phyloP scores from a whole-genome alignment of 345 rosid genomes.

The Murraya paniculata region DNA sequence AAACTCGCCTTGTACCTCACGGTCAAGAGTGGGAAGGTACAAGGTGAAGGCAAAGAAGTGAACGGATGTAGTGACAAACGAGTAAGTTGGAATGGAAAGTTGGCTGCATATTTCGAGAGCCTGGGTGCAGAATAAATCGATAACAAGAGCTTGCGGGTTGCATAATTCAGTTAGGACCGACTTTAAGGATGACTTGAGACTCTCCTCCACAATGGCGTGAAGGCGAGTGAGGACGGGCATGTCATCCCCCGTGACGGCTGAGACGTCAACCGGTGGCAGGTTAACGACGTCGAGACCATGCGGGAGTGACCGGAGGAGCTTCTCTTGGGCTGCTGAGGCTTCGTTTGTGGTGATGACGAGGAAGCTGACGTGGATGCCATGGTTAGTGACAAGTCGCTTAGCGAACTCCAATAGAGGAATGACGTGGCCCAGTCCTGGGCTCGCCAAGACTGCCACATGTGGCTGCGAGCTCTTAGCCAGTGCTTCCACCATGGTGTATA shows the following conservation, averaged over 20 bases:
- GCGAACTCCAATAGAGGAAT: constrained; percentile 43
- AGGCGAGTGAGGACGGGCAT: constrained; percentile 15
- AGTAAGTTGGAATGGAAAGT: constrained; percentile 28
- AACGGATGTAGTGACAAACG: constrained; percentile 24
- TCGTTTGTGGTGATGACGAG: constrained; percentile 23
- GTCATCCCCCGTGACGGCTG: constrained; percentile 16
- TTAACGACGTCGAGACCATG: constrained; percentile 18
- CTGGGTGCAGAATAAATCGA: constrained; percentile 31
- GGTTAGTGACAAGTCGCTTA: constrained; percentile 27
- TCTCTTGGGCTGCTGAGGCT: constrained; percentile 19
- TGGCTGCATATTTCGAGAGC: constrained; percentile 33
- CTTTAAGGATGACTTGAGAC: constrained; percentile 24
- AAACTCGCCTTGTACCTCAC: constrained; percentile 22
- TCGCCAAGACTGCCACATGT: constrained; percentile 30
- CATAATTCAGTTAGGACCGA: constrained; percentile 4
- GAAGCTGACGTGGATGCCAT: constrained; percentile 31
- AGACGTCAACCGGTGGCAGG: constrained; percentile 32
- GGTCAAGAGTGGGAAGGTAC: constrained; percentile 28
- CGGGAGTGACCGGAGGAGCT: constrained; percentile 26
- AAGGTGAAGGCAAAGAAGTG: constrained; percentile 23
- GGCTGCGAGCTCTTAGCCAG: background rate
- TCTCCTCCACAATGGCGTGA: constrained; percentile 20
- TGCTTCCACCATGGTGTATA: no score
- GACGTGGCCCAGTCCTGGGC: constrained; percentile 43
- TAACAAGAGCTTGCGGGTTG: constrained; percentile 28